Percentiles rank a stretch among this genome's conserved stretches.
Evolutionary conservation across 164 flowering plant genomes (phyloP).

Genomic region (Hamamelis virginiana): DNA sequence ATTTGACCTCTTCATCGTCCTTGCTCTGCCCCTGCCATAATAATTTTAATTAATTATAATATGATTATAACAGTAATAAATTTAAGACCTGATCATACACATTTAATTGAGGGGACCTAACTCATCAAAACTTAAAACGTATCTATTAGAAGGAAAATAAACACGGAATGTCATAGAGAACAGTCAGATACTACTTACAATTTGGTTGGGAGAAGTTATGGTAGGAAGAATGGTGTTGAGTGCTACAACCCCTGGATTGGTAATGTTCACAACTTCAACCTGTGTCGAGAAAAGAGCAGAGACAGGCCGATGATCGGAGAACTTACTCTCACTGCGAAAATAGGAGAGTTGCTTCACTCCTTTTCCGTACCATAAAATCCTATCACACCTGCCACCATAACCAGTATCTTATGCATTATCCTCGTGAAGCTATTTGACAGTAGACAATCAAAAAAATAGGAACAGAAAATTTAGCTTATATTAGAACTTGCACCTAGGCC

Average conservation of each 20-base stretch:
- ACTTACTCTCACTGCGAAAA: constrained; percentile 68
- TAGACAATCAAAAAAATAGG: neutral
- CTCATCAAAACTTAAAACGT: neutral
- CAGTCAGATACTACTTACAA: constrained; percentile 30
- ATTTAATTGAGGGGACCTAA: too few species aligned
- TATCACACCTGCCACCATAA: constrained; percentile 72
- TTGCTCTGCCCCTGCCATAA: constrained; percentile 17
- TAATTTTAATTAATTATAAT: neutral
- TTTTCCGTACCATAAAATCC: constrained; percentile 83
- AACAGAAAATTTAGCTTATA: neutral
- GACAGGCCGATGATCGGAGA: constrained; percentile 88
- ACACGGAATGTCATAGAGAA: neutral
- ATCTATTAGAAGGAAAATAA: neutral
- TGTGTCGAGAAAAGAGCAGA: constrained; percentile 66
- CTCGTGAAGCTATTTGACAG: neutral
- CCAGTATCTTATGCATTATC: neutral
- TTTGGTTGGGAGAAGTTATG: constrained; percentile 15
- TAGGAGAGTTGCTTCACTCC: constrained; percentile 69
- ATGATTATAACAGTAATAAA: neutral
- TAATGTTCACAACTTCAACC: constrained; percentile 34
- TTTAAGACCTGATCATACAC: neutral
- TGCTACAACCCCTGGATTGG: constrained; percentile 15
- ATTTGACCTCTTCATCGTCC: constrained; percentile 13
- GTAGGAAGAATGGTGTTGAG: constrained; percentile 22
- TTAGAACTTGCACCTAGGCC: neutral